Evolutionary conservation across 768 basidiomycete species (phyloP).

Genomic region (Sporobolomyces pararoseus): DNA sequence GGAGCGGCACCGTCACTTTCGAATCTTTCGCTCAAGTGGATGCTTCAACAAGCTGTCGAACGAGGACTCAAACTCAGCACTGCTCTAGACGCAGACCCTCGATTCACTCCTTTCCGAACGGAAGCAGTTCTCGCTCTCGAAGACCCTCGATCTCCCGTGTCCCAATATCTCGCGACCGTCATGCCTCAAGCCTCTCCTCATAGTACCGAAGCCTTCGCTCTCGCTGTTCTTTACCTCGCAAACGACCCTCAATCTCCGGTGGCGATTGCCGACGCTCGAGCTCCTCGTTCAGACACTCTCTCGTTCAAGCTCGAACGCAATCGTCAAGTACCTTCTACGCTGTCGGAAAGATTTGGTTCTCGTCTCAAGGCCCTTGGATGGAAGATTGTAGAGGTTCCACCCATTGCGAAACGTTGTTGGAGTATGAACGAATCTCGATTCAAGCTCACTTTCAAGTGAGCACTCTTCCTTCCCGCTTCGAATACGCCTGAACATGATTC

Average conservation of each 20-base stretch:
- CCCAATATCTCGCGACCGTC: background rate
- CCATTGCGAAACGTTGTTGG: constrained; percentile 1
- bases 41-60: constrained; percentile 58
- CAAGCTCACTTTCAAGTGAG: constrained; percentile 1
- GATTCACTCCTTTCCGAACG: background rate
- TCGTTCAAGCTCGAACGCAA: background rate
- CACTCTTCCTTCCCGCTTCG: background rate
- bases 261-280: background rate
- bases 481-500: background rate
- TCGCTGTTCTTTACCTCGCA: constrained; percentile 7
- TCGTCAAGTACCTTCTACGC: background rate
- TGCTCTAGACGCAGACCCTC: background rate
- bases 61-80: constrained; percentile 2
- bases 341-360: background rate
- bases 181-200: background rate
- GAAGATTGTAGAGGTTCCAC: background rate
- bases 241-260: background rate
- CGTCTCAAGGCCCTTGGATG: background rate
- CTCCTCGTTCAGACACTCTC: background rate
- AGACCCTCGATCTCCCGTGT: background rate
- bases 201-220: background rate
- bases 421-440: background rate
- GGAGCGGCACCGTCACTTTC: constrained; percentile 55
- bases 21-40: constrained; percentile 68
- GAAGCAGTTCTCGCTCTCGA: background rate